Evolutionary conservation across 805 yeast species (phyloP).

Genomic region (Wickerhamiella brachini): DNA sequence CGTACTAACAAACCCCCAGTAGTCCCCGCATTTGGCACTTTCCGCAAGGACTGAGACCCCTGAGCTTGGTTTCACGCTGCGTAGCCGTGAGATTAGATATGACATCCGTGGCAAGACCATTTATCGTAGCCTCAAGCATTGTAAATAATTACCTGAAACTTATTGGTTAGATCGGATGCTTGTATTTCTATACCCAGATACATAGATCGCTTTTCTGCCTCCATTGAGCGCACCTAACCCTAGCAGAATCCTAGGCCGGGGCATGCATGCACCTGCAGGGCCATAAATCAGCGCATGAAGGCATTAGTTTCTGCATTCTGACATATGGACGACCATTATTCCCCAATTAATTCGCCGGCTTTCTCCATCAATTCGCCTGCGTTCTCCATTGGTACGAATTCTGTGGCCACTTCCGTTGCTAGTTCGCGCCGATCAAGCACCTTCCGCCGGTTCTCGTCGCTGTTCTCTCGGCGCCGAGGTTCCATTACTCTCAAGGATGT

Average conservation of each 20-base stretch:
- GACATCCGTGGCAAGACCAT: no score
- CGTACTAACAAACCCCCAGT: constrained; percentile 21
- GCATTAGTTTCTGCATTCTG: not conserved
- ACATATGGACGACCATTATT: not conserved
- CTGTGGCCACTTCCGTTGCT: not conserved
- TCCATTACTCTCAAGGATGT: constrained; percentile 9
- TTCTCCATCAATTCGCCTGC: no score
- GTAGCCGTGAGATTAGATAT: no score
- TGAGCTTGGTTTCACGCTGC: not conserved
- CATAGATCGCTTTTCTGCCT: no score
- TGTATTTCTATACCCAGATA: no score
- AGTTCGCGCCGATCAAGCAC: not conserved
- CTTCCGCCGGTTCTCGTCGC: not conserved
- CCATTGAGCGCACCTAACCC: not conserved
- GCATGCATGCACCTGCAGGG: not conserved
- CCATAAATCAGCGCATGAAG: not conserved
- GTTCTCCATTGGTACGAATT: not conserved
- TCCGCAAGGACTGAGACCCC: constrained; percentile 12
- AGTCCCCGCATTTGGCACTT: constrained; percentile 24
- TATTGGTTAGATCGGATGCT: no score
- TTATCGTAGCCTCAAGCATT: no score
- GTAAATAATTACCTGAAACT: not conserved
- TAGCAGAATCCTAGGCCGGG: not conserved
- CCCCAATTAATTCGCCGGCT: not conserved
- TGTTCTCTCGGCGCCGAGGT: not conserved